Base-by-base conservation (phyloP, 1,284 basidiomycete genomes). In the Neonothopanus nambi region DNA sequence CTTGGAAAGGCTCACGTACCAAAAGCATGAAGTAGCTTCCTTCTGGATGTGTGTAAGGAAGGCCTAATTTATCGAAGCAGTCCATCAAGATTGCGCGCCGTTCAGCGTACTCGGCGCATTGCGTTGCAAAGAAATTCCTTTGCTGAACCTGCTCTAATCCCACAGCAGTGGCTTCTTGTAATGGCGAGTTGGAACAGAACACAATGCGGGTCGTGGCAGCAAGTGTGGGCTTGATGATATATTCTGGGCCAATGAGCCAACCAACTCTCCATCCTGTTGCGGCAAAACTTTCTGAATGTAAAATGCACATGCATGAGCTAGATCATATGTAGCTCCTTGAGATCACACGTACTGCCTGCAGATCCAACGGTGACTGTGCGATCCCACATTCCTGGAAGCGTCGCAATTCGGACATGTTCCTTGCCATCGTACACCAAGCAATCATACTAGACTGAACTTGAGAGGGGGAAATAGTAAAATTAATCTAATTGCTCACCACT, bases 231-330 rank as follows among this genome's bases (percentile, higher is more conserved):
- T 78, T 77, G 54, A 97, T 90, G 62, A 99, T 90, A 37, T 84
- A 85, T 20, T 82, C 67, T 4, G 94, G 92, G 5, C 91, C 97
- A 59, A 99, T 88, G 12, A 95, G 81, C 95, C 95, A 99, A 63
- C 96, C 97, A 21, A 99, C 84, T 54, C 97, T 87, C 96, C 96
- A 99, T 21, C 97, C 97, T 1, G 97, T 99, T 7, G 93, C 93
- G 15, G 96, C 92, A 69, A 99, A 99, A n/a, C 93, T 87, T 77
- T 95, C 91, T 93, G 66, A 11, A 52, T 21, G 52, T 13, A 49
- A 21, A 11, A 41, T 37, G 35, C 21, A 28, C 20, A 37, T 45
- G 21, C 17, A 43, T 39, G 11, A 33, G 51, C 20, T 3, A 20
- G 39, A 11, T 21, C 13, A 24, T 47, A 15, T 36, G 13, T 33